phyloP scores from a whole-genome alignment of 352 stramenopile species.

The Phytophthora agathidicida region DNA sequence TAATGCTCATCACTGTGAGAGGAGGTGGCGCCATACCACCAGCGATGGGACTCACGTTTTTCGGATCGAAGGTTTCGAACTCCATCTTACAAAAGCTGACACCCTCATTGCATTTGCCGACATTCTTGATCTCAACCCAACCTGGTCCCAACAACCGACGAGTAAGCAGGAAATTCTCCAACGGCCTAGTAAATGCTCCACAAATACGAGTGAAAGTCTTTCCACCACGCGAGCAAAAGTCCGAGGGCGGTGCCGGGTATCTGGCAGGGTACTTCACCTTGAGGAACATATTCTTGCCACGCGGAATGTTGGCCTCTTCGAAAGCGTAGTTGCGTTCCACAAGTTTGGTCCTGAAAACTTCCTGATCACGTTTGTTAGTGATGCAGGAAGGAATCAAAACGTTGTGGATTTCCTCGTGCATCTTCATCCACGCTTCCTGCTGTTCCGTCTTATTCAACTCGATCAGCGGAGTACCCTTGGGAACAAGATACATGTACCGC shows the following conservation, averaged over 20 bases:
- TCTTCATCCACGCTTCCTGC: constrained; percentile 83
- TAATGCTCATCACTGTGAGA: constrained; percentile 96
- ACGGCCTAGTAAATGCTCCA: constrained; percentile 89
- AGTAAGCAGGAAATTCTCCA: constrained; percentile 99
- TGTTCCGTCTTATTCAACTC: constrained; percentile 94
- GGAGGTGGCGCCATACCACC: constrained; percentile 83
- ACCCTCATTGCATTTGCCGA: constrained; percentile 69
- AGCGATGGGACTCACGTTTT: constrained; percentile 87
- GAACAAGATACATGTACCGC: constrained; percentile 96
- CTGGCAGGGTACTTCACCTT: constrained; percentile 98
- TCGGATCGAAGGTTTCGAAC: constrained; percentile 92
- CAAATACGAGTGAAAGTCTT: constrained; percentile 96
- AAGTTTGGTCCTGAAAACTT: constrained; percentile 93
- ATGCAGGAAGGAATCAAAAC: constrained; percentile 91
- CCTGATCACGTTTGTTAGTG: constrained; percentile 70
- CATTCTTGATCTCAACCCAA: constrained; percentile 96
- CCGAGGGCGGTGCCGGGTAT: constrained; percentile 84
- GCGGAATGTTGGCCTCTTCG: constrained; percentile 94
- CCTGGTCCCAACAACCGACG: constrained; percentile 97
- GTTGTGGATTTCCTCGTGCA: constrained; percentile 91
- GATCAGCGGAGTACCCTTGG: constrained; percentile 50
- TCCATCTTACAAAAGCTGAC: constrained; percentile 96
- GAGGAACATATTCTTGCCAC: constrained; percentile 95
- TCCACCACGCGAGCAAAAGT: constrained; percentile 90
- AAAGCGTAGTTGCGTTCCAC: constrained; percentile 98